Base-by-base conservation (phyloP, 805 yeast genomes). In the Metschnikowia shivogae region DNA sequence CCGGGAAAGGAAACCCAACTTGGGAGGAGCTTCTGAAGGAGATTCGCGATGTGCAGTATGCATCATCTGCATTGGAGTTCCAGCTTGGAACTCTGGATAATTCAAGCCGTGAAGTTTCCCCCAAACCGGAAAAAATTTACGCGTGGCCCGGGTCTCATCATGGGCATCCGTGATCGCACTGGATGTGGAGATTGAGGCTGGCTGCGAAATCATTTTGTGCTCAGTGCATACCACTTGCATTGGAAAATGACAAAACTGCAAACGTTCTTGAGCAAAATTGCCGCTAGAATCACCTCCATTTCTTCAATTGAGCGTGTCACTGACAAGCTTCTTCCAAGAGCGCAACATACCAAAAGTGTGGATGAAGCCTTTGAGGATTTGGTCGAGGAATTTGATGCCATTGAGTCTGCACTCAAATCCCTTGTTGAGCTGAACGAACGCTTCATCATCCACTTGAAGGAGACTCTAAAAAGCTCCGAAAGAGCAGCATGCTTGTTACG, bases 111-210 rank as follows among this genome's bases (percentile, higher is more conserved):
- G 57, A 62, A 3, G 49, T 62, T 2, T 60, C 68, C 1, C 70
- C 71, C 5, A 58, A 57, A 6, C 72, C 72, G 1, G 74, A 70
- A 44, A 61, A 58, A 36, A 68, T 70, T 6, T 62, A 65, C 28
- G 76, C 87, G 1, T 82, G 87, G 87, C 87, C 87, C 0, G 86
- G 86, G 0, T 72, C 79, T 11, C 75, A 81, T 52, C 86, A 80
- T 53, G 84, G 84, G 0, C 87, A 82, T 58, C 85, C 86, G 14
- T 62, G 46, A 59, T 29, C 41, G 35, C 36, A 19, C 24, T 17
- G 26, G 24, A 22, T 22, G 24, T 22, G 4, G 8, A 22, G 8
- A 22, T 22, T 22, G 26, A 22, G 26, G 12, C 28, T 29, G 40
- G 40, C n/a, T 28, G 40, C 40, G 34, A 37, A 37, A 37, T 37